These are phyloP conservation scores for Rhizoclosmatium sp. DNA, from an alignment of 192 early-diverging fungal species.

Conservation along the genomic window DNA sequence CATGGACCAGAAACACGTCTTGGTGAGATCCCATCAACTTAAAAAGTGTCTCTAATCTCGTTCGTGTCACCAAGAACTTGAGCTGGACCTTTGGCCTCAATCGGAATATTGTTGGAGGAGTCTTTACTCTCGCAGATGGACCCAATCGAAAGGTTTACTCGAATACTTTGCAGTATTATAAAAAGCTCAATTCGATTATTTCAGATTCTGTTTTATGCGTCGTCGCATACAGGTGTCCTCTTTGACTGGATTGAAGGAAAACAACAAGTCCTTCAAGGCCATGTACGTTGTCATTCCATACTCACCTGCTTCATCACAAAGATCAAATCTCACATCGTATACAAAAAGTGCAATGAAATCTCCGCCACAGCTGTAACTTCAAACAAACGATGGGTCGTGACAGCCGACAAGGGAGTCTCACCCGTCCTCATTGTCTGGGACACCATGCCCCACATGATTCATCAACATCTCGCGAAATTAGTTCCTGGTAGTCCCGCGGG, in stretches of 20 bases:
- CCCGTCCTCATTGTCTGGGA: slow-evolving; percentile 68
- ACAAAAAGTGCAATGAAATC: slow-evolving; percentile 56
- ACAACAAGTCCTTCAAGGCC: slow-evolving; percentile 64
- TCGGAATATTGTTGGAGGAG: slow-evolving; percentile 37
- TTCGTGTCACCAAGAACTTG: slow-evolving; percentile 38
- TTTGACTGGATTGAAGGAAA: slow-evolving; percentile 52
- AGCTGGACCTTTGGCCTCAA: slow-evolving; percentile 61
- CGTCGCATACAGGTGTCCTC: slow-evolving; percentile 61
- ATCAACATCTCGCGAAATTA: slow-evolving; percentile 17
- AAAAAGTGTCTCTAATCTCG: neutral
- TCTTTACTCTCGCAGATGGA: slow-evolving; percentile 47
- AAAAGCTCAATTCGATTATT: neutral
- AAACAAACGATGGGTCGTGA: slow-evolving; percentile 58
- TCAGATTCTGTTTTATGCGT: slow-evolving; percentile 61
- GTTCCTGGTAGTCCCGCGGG: slow-evolving; percentile 21
- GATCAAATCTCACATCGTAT: neutral
- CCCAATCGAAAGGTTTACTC: slow-evolving; percentile 33
- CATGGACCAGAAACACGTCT: slow-evolving; percentile 17
- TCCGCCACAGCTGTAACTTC: slow-evolving; percentile 46
- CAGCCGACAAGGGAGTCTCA: slow-evolving; percentile 59
- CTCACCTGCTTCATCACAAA: neutral
- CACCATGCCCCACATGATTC: slow-evolving; percentile 44
- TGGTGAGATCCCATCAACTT: neutral
- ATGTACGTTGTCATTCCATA: slow-evolving; percentile 48
- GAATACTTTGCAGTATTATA: neutral